Percentiles rank a stretch among this genome's conserved stretches.
phyloP scores from a whole-genome alignment of 345 rosid genomes.

The Aquilaria yunnanensis region DNA sequence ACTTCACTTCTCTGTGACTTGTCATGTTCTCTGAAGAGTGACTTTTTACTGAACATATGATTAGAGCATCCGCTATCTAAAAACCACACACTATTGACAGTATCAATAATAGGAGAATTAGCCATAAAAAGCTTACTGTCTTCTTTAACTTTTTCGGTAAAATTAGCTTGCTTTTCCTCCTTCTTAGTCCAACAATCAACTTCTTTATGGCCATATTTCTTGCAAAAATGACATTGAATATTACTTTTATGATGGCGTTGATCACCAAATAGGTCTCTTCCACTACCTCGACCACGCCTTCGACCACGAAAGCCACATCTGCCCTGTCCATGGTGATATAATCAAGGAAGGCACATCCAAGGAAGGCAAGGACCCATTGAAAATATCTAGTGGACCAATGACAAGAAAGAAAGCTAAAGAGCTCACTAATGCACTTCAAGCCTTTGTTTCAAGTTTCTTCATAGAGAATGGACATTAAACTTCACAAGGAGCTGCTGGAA shows the following conservation, averaged over 20 bases:
- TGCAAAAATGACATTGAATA: slow-evolving; percentile 3
- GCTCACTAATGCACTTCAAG: too few relatives aligned
- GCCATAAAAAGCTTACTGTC: slow-evolving; percentile 1
- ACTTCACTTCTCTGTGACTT: neutral
- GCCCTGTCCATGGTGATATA: neutral
- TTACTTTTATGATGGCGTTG: too few relatives aligned
- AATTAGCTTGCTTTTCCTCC: neutral
- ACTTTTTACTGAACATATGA: neutral
- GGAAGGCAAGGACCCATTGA: too few relatives aligned
- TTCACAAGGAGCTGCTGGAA: too few relatives aligned
- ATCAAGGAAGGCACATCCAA: too few relatives aligned
- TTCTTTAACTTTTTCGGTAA: neutral
- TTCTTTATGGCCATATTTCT: neutral
- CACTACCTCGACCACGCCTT: too few relatives aligned
- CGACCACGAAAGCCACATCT: neutral
- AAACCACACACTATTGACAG: neutral
- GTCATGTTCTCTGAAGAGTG: neutral
- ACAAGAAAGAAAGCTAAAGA: too few relatives aligned
- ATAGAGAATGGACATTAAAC: too few relatives aligned
- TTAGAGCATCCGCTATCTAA: neutral
- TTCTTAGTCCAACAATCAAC: neutral
- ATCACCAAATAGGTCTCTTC: too few relatives aligned
- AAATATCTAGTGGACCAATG: too few relatives aligned
- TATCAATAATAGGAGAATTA: too few relatives aligned
- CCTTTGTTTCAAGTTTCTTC: too few relatives aligned